Base-by-base conservation (phyloP, 2,329 filamentous ascomycete species). In the Seiridium cupressi region DNA sequence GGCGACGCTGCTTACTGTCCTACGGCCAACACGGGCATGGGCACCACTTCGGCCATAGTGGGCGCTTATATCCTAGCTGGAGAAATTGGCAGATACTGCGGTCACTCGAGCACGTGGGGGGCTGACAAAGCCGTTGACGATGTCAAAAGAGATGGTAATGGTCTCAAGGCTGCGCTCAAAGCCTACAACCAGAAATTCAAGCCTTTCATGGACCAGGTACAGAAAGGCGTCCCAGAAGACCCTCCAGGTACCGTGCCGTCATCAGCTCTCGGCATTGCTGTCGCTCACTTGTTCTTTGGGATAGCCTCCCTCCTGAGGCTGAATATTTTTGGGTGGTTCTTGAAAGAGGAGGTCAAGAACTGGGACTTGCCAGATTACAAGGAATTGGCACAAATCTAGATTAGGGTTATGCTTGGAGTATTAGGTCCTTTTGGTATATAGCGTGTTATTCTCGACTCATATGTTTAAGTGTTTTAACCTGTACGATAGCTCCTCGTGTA, bases 41-140 rank as follows among this genome's bases (percentile, higher is more conserved):
- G 84, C 0, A 84, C 82, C 0, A 80, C 78, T 1, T 64, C 74
- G 0, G 77, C 78, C 0, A 65, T 87, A 0, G 67, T 81, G 0
- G 79, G 79, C 0, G 82, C 83, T 0, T 87, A 87, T 65, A 70
- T 85, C 2, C 73, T 88, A 3, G 84, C 84, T 0, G 84, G 85
- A 1, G 84, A 85, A 69, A 69, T 83, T 11, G 67, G 68, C 31
- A 67, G 68, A 36, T 67, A 73, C 34, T 58, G 55, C 35, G 55
- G 46, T 26, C 18, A 26, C 18, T 26, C 18, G 18, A 26, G 18
- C 18, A 26, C 18, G 18, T 26, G 18, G 18, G 18, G 18, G 18
- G 18, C 18, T 26, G 18, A 26, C 7, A 42, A 42, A 13, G 38
- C 38, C 13, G 38, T 13, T 42, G 13, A 42, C 13, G 38, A 11